Percentiles rank a stretch among this genome's conserved stretches.
Evolutionary conservation across 768 basidiomycete species (phyloP).

Genomic region (Tulasnella sp.): DNA sequence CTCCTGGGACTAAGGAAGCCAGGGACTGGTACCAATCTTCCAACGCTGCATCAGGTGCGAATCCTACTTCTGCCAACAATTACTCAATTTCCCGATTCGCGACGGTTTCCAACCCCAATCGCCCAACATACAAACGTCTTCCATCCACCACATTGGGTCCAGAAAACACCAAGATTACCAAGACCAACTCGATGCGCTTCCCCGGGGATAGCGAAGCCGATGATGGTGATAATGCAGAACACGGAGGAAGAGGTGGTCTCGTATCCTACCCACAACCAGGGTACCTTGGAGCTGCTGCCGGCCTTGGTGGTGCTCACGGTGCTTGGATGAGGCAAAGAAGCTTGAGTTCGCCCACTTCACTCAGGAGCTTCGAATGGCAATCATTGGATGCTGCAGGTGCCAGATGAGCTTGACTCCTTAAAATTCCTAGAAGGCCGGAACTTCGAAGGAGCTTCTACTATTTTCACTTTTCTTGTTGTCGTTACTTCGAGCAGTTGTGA

Average conservation of each 20-base stretch:
- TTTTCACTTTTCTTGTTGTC: too few relatives aligned
- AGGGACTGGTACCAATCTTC: conserved; percentile 4
- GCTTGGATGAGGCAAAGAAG: conserved; percentile 14
- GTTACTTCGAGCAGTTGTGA: too few relatives aligned
- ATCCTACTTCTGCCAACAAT: not conserved
- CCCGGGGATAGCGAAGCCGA: not conserved
- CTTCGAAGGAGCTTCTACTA: not conserved
- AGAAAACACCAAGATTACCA: conserved; percentile 9
- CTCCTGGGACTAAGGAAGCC: conserved; percentile 9
- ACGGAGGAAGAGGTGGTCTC: too few relatives aligned
- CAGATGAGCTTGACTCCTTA: not conserved
- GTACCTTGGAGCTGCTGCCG: not conserved
- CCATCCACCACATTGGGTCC: conserved; percentile 9
- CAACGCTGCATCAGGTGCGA: not conserved
- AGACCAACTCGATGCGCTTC: not conserved
- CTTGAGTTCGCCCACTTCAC: conserved; percentile 4
- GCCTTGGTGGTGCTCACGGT: not conserved
- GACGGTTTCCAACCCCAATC: not conserved
- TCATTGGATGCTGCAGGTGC: not conserved
- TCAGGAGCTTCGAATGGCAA: conserved; percentile 13
- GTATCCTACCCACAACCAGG: conserved; percentile 9
- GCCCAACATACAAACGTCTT: conserved; percentile 9
- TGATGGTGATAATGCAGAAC: not conserved
- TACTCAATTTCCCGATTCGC: too few relatives aligned
- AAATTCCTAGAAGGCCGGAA: not conserved